Evolutionary conservation across 1,284 basidiomycete genomes (phyloP).

Genomic region (Puccinia triticina): DNA sequence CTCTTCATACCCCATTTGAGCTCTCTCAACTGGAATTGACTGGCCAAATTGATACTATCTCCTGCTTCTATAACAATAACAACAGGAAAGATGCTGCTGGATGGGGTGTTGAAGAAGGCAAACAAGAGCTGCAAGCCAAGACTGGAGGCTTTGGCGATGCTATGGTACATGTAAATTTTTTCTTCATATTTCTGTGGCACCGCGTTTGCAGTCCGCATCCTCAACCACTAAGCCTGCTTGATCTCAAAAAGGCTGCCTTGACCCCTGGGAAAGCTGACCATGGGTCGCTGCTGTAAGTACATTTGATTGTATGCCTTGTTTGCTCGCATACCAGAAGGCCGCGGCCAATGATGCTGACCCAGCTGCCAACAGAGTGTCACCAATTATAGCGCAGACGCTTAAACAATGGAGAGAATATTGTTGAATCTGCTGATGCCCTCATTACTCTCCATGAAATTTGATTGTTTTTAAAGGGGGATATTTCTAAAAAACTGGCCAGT

Average conservation of each 20-base stretch:
- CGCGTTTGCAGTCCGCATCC: neutral
- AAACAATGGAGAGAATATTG: too few relatives aligned
- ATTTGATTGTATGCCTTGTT: neutral
- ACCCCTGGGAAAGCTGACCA: slow-evolving; percentile 31
- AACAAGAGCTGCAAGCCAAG: slow-evolving; percentile 50
- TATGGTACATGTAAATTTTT: slow-evolving; percentile 1
- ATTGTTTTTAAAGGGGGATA: too few relatives aligned
- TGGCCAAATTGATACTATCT: neutral
- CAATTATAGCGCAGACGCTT: too few relatives aligned
- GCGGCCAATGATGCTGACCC: slow-evolving; percentile 21
- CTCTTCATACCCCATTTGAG: neutral
- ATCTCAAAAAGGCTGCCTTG: slow-evolving; percentile 27
- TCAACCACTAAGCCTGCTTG: neutral
- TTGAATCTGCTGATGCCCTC: too few relatives aligned
- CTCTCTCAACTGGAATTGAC: neutral
- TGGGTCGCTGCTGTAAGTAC: slow-evolving; percentile 31
- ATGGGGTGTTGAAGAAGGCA: slow-evolving; percentile 50
- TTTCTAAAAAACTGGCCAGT: too few relatives aligned
- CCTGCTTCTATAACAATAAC: slow-evolving; percentile 23
- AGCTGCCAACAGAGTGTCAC: slow-evolving; percentile 37
- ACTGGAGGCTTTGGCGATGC: slow-evolving; percentile 48
- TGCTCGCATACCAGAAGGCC: neutral
- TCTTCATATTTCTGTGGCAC: neutral
- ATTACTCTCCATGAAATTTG: too few relatives aligned
- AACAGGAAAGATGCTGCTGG: slow-evolving; percentile 48